Conservation (phyloP, 2,329 filamentous ascomycete genomes). For the Magnaporthiopsis incrustans region DNA sequence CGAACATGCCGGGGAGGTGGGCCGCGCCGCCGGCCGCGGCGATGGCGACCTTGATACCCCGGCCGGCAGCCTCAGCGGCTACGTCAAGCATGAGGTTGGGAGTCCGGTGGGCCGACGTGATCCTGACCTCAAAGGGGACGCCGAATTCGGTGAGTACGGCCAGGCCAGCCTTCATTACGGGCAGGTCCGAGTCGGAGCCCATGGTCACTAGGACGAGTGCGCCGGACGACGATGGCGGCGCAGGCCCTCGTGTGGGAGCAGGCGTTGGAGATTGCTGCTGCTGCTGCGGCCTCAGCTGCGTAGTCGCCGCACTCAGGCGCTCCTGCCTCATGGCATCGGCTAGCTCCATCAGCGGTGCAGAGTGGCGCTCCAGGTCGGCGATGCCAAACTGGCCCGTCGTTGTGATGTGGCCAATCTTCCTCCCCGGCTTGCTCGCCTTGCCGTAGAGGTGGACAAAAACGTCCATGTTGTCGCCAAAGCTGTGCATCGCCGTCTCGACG, state of each 20-base stretch:
- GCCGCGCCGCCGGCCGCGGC: slow-evolving; percentile 70
- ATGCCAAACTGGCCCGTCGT: slow-evolving; percentile 48
- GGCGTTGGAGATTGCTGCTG: slow-evolving; percentile 6
- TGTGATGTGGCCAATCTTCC: slow-evolving; percentile 95
- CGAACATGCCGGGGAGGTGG: slow-evolving; percentile 67
- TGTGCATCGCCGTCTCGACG: slow-evolving; percentile 35
- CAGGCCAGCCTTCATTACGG: slow-evolving; percentile 56
- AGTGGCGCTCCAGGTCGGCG: slow-evolving; percentile 49
- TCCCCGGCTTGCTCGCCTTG: slow-evolving; percentile 76
- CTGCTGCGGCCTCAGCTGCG: slow-evolving; percentile 9
- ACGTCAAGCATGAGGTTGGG: slow-evolving; percentile 62
- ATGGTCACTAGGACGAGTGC: slow-evolving; percentile 71
- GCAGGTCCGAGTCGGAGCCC: slow-evolving; percentile 74
- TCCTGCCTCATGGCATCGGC: slow-evolving; percentile 53
- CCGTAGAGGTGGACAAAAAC: slow-evolving; percentile 79
- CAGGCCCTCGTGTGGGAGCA: neutral
- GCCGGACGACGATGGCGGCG: slow-evolving; percentile 15
- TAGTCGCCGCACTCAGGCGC: slow-evolving; percentile 32
- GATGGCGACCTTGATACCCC: slow-evolving; percentile 66
- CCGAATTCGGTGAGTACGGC: slow-evolving; percentile 59
- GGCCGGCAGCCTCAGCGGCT: slow-evolving; percentile 52
- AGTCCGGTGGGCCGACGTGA: slow-evolving; percentile 75
- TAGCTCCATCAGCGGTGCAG: slow-evolving; percentile 60
- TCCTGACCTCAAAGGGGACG: slow-evolving; percentile 66
- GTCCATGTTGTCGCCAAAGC: slow-evolving; percentile 37